These are phyloP conservation scores for Chrysanthemum seticuspe DNA, from an alignment of 129 eudicot species.

Conservation along the genomic window DNA sequence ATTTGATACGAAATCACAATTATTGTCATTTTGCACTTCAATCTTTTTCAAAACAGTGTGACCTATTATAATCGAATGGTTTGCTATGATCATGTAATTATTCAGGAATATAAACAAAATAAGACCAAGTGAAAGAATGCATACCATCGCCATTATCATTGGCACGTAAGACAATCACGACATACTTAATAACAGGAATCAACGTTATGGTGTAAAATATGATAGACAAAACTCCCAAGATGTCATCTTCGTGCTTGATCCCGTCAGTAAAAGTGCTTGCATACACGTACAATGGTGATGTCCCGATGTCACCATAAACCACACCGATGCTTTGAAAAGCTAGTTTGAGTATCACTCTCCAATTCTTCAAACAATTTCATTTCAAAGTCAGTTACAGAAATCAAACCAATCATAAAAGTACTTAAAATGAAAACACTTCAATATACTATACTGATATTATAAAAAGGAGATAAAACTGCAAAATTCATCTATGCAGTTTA, in stretches of 20 bases:
- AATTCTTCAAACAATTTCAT: slow-evolving; percentile 22
- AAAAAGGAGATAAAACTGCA: too few species aligned
- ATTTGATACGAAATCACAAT: too few species aligned
- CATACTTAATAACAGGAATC: slow-evolving; percentile 77
- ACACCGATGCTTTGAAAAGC: slow-evolving; percentile 90
- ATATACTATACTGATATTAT: too few species aligned
- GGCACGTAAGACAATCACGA: slow-evolving; percentile 63
- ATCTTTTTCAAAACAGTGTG: too few species aligned
- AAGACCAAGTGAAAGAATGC: neutral
- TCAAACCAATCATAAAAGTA: neutral
- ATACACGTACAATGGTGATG: slow-evolving; percentile 81
- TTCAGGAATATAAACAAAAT: neutral
- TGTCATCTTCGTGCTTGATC: slow-evolving; percentile 64
- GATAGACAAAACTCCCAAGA: slow-evolving; percentile 63
- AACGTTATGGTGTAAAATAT: slow-evolving; percentile 74
- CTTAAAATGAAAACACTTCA: neutral
- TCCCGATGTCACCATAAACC: slow-evolving; percentile 84
- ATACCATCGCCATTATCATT: slow-evolving; percentile 87
- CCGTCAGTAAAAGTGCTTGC: slow-evolving; percentile 57
- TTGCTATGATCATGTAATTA: neutral
- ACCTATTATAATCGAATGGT: neutral
- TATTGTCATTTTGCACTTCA: too few species aligned
- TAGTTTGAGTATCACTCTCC: slow-evolving; percentile 55
- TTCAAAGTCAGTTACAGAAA: neutral
- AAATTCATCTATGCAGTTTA: too few species aligned